Evolutionary conservation across 768 basidiomycete species (phyloP), one percentile per base, ranked within the genome.

Genomic region (Lactifluus subvellereus): DNA sequence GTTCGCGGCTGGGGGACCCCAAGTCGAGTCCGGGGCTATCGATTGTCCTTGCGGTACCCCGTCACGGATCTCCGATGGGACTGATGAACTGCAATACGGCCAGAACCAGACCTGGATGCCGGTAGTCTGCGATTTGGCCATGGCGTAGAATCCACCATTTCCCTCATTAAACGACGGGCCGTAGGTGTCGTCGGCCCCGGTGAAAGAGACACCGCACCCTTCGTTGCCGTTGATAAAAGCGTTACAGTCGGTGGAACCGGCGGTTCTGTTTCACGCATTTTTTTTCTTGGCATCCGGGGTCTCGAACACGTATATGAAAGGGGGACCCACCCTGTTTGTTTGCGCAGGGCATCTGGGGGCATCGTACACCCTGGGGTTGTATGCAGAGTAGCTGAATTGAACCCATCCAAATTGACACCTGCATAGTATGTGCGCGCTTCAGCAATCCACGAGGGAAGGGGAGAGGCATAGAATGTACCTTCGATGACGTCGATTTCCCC

Each of bases 41-140:
- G 58, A 33, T 51, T 51, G 45, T 30, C 8, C 52, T 53, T 35
- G 22, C 43, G 56, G 13, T 16, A 16, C 50, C 1, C 66, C 60
- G 1, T 72, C 42, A n/a, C 68, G 69, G 65, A 84, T 71, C 61
- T 75, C 76, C 63, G 61, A 48, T 9, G 86, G 85, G 4, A 83
- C 76, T 20, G 62, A 60, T 10, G 69, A 22, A 61, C 79, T 78
- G 68, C 75, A 64, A 42, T 84, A 74, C 16, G 80, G 69, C 82
- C 83, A 86, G 71, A 84, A 88, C 82, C 84, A 90, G 37, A 87
- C 70, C 57, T 75, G 77, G 42, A 89, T 76, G 27, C 84, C 83
- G 4, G 72, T 72, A 0, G 61, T 47, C 9, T 52, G 57, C 32
- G 77, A 75, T 49, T 80, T 78, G 62, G 74, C 69, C 77, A 85